phyloP scores from a whole-genome alignment of 2,329 filamentous ascomycete species.

The Chrysosporium keratinophilum region DNA sequence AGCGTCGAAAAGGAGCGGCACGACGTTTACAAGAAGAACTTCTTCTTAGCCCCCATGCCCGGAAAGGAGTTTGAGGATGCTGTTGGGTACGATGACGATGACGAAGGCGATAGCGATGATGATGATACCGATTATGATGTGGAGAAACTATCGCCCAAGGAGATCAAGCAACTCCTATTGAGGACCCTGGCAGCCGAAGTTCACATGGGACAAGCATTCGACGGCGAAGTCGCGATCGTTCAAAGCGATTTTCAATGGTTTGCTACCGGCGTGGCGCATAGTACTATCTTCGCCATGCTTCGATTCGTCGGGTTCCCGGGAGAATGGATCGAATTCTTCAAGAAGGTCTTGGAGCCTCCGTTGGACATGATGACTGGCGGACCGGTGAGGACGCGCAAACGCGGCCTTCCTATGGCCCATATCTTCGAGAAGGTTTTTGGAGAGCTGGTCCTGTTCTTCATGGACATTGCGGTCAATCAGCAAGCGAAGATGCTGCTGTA shows the following conservation, averaged over 20 bases:
- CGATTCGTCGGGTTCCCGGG: slow-evolving; percentile 37
- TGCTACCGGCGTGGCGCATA: slow-evolving; percentile 37
- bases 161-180: slow-evolving; percentile 33
- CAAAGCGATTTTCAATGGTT: slow-evolving; percentile 39
- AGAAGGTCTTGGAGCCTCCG: slow-evolving; percentile 38
- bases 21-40: slow-evolving; percentile 22
- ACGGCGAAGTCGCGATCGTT: slow-evolving; percentile 30
- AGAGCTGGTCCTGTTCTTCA: slow-evolving; percentile 40
- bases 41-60: slow-evolving; percentile 31
- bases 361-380: slow-evolving; percentile 32
- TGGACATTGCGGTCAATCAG: slow-evolving; percentile 40
- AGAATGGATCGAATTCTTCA: slow-evolving; percentile 38
- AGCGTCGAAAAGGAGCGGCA: slow-evolving; percentile 17
- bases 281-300: slow-evolving; percentile 36
- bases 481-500: slow-evolving; percentile 37
- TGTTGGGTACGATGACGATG: slow-evolving; percentile 21
- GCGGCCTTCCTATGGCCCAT: slow-evolving; percentile 40
- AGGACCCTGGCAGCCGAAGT: slow-evolving; percentile 33
- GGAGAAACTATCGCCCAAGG: slow-evolving; percentile 18
- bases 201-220: slow-evolving; percentile 27
- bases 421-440: slow-evolving; percentile 40
- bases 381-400: slow-evolving; percentile 32
- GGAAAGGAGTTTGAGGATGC: slow-evolving; percentile 20
- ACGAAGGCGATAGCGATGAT: slow-evolving; percentile 21
- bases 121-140: slow-evolving; percentile 19